Evolutionary conservation across 805 yeast genomes (phyloP), one percentile per base, ranked within the genome.

Genomic region (Candida insectorum): DNA sequence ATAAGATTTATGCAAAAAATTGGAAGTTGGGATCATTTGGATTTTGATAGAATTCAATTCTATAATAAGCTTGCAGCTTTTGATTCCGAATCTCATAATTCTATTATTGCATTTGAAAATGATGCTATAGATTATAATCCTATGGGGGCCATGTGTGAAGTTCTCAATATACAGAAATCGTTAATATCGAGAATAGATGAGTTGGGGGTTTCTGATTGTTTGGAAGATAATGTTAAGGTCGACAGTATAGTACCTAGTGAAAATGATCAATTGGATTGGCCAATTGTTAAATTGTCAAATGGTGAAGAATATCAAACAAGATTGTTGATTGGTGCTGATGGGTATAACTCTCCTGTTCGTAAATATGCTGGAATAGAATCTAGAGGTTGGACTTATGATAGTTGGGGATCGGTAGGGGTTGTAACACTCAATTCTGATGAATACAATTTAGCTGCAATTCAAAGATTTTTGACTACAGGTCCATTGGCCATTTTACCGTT

Each of bases 391-490:
- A 75, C 75, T 31, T 93, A 93, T 59, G 69, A 81, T 45, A 71
- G 86, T 30, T 85, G 80, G 62, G 98, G 97, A 1, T 80, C 89
- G n/a, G 98, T 93, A 3, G 96, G 93, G 0, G 84, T 96, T 0
- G 58, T 93, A 51, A 77, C 80, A 43, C 65, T 85, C 28, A 87
- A 80, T 47, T 13, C 40, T 4, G 79, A 74, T 54, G 84, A 83
- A 26, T 79, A 68, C 52, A 69, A 84, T 38, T 58, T 76, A 6
- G 68, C 80, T n/a, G 96, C 95, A 10, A 91, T 94, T 88, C 98
- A 93, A 63, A 68, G 97, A 43, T 93, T 93, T 50, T 63, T 93
- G 39, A 81, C 85, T 31, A 81, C 91, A 1, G 98, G 98, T 2
- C 97, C 98, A 1, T 62, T 93, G 43, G 98, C 97, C 2, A 70